These are phyloP conservation scores for Ascomycota sp. DNA, from an alignment of 2,329 filamentous ascomycete genomes.

Conservation along the genomic window DNA sequence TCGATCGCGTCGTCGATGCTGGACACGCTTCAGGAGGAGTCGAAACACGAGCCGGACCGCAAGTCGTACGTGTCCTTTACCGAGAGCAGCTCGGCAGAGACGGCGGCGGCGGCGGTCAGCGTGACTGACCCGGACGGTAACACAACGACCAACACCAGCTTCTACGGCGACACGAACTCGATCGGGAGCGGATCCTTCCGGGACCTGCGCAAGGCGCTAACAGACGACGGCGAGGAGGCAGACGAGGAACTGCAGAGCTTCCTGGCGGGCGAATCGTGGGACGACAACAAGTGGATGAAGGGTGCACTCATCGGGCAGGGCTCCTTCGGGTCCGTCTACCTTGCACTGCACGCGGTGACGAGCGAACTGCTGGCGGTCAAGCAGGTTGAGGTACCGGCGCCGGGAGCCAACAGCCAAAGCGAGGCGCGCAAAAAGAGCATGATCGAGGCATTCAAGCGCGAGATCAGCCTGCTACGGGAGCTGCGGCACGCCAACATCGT, in stretches of 20 bases:
- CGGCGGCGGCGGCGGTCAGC: slow-evolving; percentile 42
- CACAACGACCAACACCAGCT: slow-evolving; percentile 50
- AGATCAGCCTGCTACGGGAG: slow-evolving; percentile 84
- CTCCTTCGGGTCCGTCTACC: slow-evolving; percentile 87
- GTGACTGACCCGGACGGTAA: slow-evolving; percentile 63
- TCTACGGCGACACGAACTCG: slow-evolving; percentile 45
- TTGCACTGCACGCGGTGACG: slow-evolving; percentile 86
- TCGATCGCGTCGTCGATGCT: slow-evolving; percentile 78
- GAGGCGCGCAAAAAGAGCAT: slow-evolving; percentile 92
- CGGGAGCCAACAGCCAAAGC: slow-evolving; percentile 57
- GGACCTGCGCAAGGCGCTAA: slow-evolving; percentile 68
- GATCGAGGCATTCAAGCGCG: slow-evolving; percentile 91
- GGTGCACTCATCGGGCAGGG: slow-evolving; percentile 91
- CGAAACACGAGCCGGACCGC: slow-evolving; percentile 64
- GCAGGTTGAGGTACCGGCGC: slow-evolving; percentile 77
- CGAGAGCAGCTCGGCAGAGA: slow-evolving; percentile 55
- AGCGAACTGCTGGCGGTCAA: slow-evolving; percentile 96
- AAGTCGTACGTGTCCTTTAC: slow-evolving; percentile 90
- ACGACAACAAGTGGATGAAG: slow-evolving; percentile 98
- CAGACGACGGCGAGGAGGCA: slow-evolving; percentile 76
- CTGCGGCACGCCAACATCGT: slow-evolving; percentile 95
- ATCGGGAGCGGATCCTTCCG: too few relatives aligned
- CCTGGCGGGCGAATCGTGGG: slow-evolving; percentile 81
- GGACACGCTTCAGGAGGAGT: slow-evolving; percentile 81
- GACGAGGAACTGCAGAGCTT: slow-evolving; percentile 84